Conservation (phyloP, 345 rosid genomes). For the Eucalyptus pauciflora region DNA sequence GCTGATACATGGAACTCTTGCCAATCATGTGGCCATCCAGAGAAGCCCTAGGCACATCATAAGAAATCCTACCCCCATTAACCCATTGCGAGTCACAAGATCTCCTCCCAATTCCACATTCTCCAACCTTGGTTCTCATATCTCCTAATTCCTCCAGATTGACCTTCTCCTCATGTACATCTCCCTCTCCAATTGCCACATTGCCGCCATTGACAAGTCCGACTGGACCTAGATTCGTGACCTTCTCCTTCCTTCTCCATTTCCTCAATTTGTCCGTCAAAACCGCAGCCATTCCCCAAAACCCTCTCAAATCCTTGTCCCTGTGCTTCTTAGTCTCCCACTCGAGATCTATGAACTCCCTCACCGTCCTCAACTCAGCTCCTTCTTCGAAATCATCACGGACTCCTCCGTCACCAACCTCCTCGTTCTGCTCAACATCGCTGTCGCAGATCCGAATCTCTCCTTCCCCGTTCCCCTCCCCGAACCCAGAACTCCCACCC, state of each 20-base stretch:
- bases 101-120: conserved; percentile 36
- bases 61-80: conserved; percentile 10
- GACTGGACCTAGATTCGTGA: not conserved
- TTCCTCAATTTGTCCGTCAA: conserved; percentile 41
- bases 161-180: not conserved
- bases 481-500: not conserved
- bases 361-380: conserved; percentile 44
- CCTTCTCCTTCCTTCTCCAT: conserved; percentile 32
- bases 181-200: not conserved
- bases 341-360: conserved; percentile 65
- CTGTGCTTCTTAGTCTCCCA: conserved; percentile 16
- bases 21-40: conserved; percentile 73
- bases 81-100: conserved; percentile 44
- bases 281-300: conserved; percentile 38
- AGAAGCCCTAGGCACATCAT: conserved; percentile 66
- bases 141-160: not conserved
- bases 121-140: conserved; percentile 12
- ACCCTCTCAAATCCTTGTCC: conserved; percentile 7
- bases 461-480: not conserved
- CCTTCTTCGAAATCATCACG: conserved; percentile 11
- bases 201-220: not conserved
- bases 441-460: not conserved
- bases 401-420: not conserved
- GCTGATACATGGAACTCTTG: conserved; percentile 17
- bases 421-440: not conserved